Evolutionary conservation across 208 protist genomes (phyloP), one percentile per base, ranked within the genome.

Genomic region (Trypanosoma vivax): DNA sequence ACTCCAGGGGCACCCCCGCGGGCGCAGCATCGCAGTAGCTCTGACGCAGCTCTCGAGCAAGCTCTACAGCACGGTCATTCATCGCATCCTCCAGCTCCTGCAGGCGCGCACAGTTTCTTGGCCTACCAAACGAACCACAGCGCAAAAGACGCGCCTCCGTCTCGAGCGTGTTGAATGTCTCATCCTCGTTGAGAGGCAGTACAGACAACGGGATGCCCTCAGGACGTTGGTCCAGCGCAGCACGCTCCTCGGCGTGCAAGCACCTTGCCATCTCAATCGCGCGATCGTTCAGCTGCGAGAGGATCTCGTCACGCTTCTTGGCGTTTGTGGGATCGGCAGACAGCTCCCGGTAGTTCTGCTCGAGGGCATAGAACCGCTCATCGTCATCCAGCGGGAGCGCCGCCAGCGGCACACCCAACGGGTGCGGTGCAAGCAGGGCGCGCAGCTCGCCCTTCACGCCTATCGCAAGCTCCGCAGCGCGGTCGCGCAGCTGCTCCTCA

Each of bases 401-500:
- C n/a, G 50, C 54, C 13, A 90, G 56, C 27, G 78, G 78, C 52
- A 90, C 71, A 9, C 75, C 76, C 28, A 85, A 65, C 3, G 78
- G 82, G 45, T 78, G 46, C 14, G 76, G 71, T 35, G 81, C 76
- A 18, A 87, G 76, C 51, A 76, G 76, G 48, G 49, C 58, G 50
- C 82, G 78, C 50, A 80, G 69, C 21, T 53, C 70, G 33, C 63
- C 60, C 0, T 83, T 64, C 59, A 66, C 51, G 21, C 56, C 55
- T 21, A 60, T 50, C 2, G 78, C 82, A 13, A 90, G 71, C 50
- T 83, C 68, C 60, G 72, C 52, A 0, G 75, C 77, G 31, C 82
- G 77, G 47, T 87, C 69, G 29, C 86, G 82, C 72, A 90, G 75
- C 57, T 87, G 66, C 27, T 84, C 70, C 73, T 90, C 78, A 46